Evolutionary conservation across 2,329 filamentous ascomycete species (phyloP).

Genomic region (Beauveria rudraprayagi): DNA sequence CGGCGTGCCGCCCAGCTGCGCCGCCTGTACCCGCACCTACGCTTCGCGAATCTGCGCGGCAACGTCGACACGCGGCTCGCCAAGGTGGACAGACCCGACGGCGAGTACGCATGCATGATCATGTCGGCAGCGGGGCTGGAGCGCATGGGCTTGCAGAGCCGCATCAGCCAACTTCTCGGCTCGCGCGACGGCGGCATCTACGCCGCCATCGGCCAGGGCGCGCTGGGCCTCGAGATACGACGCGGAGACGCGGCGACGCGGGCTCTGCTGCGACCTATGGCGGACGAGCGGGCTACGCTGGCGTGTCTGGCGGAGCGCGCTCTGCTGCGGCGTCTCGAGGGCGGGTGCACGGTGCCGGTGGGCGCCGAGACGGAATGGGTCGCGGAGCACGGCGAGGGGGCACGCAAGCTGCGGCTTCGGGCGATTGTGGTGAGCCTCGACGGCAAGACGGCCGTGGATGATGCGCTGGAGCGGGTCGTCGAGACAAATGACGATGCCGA

Average conservation of each 20-base stretch:
- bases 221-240: conserved; percentile 76
- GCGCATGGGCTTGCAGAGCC: conserved; percentile 59
- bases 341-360: conserved; percentile 91
- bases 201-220: conserved; percentile 90
- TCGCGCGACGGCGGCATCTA: conserved; percentile 66
- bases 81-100: conserved; percentile 75
- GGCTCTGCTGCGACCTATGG: conserved; percentile 53
- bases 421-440: conserved; percentile 79
- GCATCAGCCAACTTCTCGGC: conserved; percentile 75
- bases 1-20: conserved; percentile 80
- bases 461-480: conserved; percentile 55
- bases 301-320: conserved; percentile 73
- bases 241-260: conserved; percentile 57
- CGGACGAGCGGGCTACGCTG: conserved; percentile 57
- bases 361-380: conserved; percentile 81
- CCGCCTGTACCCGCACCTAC: conserved; percentile 65
- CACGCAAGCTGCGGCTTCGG: conserved; percentile 56
- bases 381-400: conserved; percentile 18
- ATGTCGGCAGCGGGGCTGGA: conserved; percentile 82
- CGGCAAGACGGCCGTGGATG: conserved; percentile 66
- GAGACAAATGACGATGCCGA: conserved; percentile 61
- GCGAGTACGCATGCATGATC: conserved; percentile 71
- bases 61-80: conserved; percentile 82
- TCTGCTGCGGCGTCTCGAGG: conserved; percentile 79
- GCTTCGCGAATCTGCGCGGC: conserved; percentile 76